Base-by-base conservation (phyloP, 306 rosid genomes). In the Prunus fruticosa region DNA sequence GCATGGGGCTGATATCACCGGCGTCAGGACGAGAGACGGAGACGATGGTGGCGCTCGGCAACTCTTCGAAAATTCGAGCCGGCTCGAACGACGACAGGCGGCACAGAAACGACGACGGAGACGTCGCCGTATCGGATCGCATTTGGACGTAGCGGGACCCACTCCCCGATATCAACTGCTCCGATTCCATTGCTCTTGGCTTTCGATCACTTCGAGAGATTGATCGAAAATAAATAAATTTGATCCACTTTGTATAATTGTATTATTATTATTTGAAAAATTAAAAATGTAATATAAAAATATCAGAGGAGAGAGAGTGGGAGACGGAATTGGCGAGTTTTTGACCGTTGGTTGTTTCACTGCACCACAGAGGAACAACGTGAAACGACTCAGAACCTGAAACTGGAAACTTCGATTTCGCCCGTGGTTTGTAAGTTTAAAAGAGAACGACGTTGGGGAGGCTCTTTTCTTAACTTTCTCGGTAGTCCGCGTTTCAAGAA, bases 21-120 rank as follows among this genome's bases (percentile, higher is more conserved):
- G 96, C 92, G 78, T 95, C 99, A 14, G 99, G 99, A 6, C 99
- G 97, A 27, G 99, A 95, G 41, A 95, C 97, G 71, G 97, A 88
- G 67, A 92, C 79, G 73, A 92, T 95, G 68, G 80, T 43, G 66
- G 99, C 97, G 71, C 76, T 76, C 0, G 99, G 99, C 79, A 95
- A 78, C 85, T 95, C 97, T 3, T 95, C 97, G 78, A 95, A 95
- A 79, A 95, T 90, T 87, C 92, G 84, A 32, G 76, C 9, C 0
- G 82, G 82, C 69, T 92, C 93, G 4, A 45, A 60, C 3, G 77
- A 73, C 11, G 69, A 73, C 15, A 78, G 90, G 3, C 91, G 93
- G 63, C 77, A 73, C 0, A 93, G 79, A 76, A 86, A 79, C 27
- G 80, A 77, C 14, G 97, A 75, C 0, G 89, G 76, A 46, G 89